Conservation (phyloP, 768 basidiomycete species). For the Boletus patriciae region DNA sequence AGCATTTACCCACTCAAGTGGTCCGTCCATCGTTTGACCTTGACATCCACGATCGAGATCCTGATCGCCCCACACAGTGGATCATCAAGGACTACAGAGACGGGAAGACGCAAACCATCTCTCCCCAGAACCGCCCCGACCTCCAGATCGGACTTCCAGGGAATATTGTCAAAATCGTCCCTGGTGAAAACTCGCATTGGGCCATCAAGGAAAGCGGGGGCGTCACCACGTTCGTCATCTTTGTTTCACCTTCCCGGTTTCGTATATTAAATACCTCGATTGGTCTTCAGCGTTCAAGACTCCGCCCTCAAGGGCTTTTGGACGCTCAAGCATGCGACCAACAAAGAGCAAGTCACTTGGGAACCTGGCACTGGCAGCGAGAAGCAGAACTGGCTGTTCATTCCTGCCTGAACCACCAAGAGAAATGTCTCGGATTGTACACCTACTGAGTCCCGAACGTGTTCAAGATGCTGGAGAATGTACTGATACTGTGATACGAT, state of each 20-base stretch:
- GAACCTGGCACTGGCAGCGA: neutral
- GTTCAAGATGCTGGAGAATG: neutral
- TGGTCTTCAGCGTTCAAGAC: neutral
- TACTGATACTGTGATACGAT: neutral
- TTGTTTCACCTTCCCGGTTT: neutral
- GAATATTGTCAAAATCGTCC: neutral
- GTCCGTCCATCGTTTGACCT: neutral
- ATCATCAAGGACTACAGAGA: neutral
- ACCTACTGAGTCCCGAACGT: neutral
- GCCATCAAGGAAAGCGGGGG: neutral
- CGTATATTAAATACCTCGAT: neutral
- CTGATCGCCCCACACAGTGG: neutral
- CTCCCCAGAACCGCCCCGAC: neutral
- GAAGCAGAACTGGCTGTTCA: neutral
- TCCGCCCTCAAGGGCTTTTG: neutral
- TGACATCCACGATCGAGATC: neutral
- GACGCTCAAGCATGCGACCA: neutral
- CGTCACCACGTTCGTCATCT: neutral
- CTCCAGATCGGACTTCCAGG: slow-evolving; percentile 1
- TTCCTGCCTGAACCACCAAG: neutral
- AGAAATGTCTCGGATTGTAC: neutral
- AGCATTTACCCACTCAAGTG: neutral
- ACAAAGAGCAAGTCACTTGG: neutral
- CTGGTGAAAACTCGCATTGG: neutral
- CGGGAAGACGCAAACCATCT: neutral